phyloP scores from a whole-genome alignment of 1,284 basidiomycete species.

The Ceratobasidium sp. region DNA sequence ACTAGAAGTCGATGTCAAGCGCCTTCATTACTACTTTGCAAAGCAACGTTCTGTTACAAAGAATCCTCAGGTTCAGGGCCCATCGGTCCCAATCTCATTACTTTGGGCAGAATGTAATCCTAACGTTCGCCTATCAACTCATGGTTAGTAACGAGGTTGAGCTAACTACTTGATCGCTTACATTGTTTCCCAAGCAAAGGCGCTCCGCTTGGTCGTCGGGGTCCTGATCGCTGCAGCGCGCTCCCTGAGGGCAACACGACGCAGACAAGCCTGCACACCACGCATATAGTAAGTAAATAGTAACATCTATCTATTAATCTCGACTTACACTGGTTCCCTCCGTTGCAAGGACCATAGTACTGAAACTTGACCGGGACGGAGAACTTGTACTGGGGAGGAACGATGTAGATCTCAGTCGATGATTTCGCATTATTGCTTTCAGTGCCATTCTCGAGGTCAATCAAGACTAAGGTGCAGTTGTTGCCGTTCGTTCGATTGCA shows the following conservation, averaged over 20 bases:
- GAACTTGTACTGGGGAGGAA: background rate
- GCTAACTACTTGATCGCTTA: background rate
- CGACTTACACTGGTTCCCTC: conserved; percentile 7
- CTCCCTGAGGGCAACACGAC: conserved; percentile 14
- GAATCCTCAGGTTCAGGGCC: no score
- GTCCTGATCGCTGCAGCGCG: background rate
- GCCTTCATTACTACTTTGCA: no score
- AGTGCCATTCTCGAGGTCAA: conserved; percentile 7
- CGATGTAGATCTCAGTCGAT: background rate
- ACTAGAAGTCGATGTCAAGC: no score
- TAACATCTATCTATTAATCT: no score
- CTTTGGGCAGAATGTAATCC: conserved; percentile 16
- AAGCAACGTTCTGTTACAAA: no score
- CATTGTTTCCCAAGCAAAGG: conserved; percentile 7
- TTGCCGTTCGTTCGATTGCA: background rate
- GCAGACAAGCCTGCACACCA: background rate
- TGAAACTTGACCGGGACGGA: conserved; percentile 12
- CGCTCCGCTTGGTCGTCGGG: background rate
- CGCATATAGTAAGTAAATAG: background rate
- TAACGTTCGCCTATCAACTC: background rate
- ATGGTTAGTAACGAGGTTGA: background rate
- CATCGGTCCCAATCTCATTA: background rate
- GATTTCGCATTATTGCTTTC: conserved; percentile 6
- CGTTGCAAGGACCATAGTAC: conserved; percentile 9
- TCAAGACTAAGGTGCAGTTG: background rate